Conservation (phyloP, 129 eudicot species). For the Escallonia herrerae region DNA sequence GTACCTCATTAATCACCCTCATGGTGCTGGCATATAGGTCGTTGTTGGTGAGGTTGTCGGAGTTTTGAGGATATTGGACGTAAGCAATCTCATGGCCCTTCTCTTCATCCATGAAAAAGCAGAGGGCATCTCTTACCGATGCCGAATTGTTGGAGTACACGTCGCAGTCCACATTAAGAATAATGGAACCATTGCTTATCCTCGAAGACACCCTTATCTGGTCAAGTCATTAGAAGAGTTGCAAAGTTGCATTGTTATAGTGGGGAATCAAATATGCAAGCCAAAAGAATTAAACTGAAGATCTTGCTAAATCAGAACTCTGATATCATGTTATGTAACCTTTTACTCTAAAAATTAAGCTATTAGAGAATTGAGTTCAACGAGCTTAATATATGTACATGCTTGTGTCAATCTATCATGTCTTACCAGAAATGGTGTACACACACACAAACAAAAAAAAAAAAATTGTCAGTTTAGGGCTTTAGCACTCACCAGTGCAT, state of each 20-base stretch:
- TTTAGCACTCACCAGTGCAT: conserved; percentile 56
- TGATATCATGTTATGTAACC: background rate
- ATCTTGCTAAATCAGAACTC: too few species aligned
- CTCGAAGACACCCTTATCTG: conserved; percentile 82
- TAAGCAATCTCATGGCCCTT: conserved; percentile 72
- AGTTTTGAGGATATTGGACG: conserved; percentile 76
- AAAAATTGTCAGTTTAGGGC: too few species aligned
- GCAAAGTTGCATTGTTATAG: too few species aligned
- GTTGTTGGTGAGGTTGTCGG: conserved; percentile 56
- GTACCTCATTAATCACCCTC: conserved; percentile 39
- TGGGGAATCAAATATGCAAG: too few species aligned
- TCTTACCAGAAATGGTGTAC: too few species aligned
- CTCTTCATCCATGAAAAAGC: conserved; percentile 84
- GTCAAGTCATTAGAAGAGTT: too few species aligned
- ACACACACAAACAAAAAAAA: too few species aligned
- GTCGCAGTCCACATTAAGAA: conserved; percentile 86
- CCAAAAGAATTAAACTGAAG: too few species aligned
- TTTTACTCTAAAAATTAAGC: background rate
- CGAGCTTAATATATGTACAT: background rate
- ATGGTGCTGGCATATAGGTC: conserved; percentile 78
- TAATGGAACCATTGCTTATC: conserved; percentile 74
- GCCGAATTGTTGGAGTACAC: conserved; percentile 74
- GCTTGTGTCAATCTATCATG: too few species aligned
- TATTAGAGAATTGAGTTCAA: background rate
- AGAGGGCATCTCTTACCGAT: conserved; percentile 66